phyloP scores from a whole-genome alignment of 768 basidiomycete species.

The Boletus tomentosulus region DNA sequence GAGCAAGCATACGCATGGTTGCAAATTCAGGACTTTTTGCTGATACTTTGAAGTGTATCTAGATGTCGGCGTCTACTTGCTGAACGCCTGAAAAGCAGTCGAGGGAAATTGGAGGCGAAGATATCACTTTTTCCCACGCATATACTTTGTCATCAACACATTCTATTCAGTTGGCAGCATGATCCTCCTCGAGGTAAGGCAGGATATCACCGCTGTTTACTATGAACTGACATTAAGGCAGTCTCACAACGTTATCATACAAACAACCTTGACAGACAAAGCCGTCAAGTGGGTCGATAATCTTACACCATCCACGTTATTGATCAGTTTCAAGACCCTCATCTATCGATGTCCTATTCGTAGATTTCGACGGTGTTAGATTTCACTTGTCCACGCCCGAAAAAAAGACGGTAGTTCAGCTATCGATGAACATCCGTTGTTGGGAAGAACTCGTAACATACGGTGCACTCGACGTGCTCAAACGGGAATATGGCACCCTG shows the following conservation, averaged over 20 bases:
- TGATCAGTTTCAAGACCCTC: slow-evolving; percentile 60
- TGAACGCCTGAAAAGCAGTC: slow-evolving; percentile 13
- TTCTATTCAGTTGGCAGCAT: slow-evolving; percentile 34
- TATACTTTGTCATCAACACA: slow-evolving; percentile 14
- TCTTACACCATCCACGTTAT: not conserved
- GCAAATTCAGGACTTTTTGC: slow-evolving; percentile 10
- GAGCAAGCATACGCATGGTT: slow-evolving; percentile 25
- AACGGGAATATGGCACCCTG: slow-evolving; percentile 77
- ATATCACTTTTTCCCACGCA: slow-evolving; percentile 29
- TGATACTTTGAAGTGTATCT: slow-evolving; percentile 10
- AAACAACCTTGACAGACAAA: slow-evolving; percentile 85
- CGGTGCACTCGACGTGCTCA: slow-evolving; percentile 76
- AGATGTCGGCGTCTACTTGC: not conserved
- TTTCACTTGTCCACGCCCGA: slow-evolving; percentile 90
- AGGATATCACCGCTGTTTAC: not conserved
- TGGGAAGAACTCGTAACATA: slow-evolving; percentile 91
- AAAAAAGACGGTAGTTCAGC: slow-evolving; percentile 72
- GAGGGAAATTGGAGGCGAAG: slow-evolving; percentile 20
- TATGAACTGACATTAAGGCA: slow-evolving; percentile 30
- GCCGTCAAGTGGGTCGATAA: slow-evolving; percentile 61
- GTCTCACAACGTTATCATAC: slow-evolving; percentile 92
- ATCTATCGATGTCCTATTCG: slow-evolving; percentile 91
- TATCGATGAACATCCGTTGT: slow-evolving; percentile 97
- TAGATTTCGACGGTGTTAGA: slow-evolving; percentile 95
- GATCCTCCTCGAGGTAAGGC: slow-evolving; percentile 79